Conservation (phyloP, 805 yeast species). For the Aciculoconidium aculeatum region DNA sequence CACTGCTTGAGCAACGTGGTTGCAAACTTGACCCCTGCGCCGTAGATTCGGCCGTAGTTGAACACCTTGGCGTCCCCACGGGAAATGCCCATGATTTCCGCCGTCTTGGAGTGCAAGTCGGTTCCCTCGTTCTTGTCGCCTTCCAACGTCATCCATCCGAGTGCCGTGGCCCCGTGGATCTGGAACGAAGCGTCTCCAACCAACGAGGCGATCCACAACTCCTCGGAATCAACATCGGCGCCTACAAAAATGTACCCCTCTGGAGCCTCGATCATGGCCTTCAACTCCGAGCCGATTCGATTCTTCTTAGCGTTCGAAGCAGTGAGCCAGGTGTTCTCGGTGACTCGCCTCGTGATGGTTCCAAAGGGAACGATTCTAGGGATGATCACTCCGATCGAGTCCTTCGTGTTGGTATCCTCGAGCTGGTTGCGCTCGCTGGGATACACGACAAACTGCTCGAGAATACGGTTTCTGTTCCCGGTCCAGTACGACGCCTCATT, state of each 20-base stretch:
- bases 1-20: slow-evolving; percentile 76
- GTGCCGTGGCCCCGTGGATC: slow-evolving; percentile 91
- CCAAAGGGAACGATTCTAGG: slow-evolving; percentile 93
- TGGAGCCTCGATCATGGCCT: slow-evolving; percentile 83
- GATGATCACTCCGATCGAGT: slow-evolving; percentile 57
- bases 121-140: slow-evolving; percentile 91
- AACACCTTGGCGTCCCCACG: slow-evolving; percentile 92
- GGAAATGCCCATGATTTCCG: slow-evolving; percentile 79
- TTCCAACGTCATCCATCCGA: slow-evolving; percentile 99
- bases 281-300: slow-evolving; percentile 89
- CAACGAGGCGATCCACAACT: slow-evolving; percentile 94
- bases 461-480: slow-evolving; percentile 79
- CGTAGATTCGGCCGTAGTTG: slow-evolving; percentile 95
- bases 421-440: slow-evolving; percentile 13
- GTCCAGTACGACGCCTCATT: slow-evolving; percentile 89
- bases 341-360: slow-evolving; percentile 92
- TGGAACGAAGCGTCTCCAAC: slow-evolving; percentile 88
- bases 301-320: slow-evolving; percentile 88
- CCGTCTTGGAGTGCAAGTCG: slow-evolving; percentile 92
- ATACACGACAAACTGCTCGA: slow-evolving; percentile 79
- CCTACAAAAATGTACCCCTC: slow-evolving; percentile 89
- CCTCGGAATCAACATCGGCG: slow-evolving; percentile 98
- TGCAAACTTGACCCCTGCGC: slow-evolving; percentile 94
- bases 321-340: slow-evolving; percentile 95
- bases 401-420: background rate